Evolutionary conservation across 164 flowering plant genomes (phyloP), one percentile per base, ranked within the genome.

Genomic region (Buxus sempervirens): DNA sequence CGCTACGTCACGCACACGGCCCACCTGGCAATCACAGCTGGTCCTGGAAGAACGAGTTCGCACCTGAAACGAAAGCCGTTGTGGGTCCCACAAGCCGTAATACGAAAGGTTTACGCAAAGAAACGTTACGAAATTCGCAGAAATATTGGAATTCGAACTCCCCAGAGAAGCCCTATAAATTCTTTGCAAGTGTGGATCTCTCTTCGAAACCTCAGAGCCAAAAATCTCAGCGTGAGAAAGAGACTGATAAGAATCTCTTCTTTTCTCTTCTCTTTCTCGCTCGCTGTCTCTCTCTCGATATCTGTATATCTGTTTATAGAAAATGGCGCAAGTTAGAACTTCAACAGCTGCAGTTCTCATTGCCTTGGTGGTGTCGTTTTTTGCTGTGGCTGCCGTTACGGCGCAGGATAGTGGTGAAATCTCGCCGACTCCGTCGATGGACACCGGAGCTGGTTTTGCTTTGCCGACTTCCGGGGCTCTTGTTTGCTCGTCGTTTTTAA

Each of bases 361-460:
- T 45, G 51, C 53, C 4, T 18, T 66, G 68, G 28, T 58, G 9
- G 22, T 66, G 63, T 9, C 28, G 6, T 36, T 62, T 26, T 38
- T 36, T 4, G 45, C 0, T 38, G 23, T 64, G 21, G 20, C 61
- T 10, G 51, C 38, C n/a, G 58, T 42, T 45, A 53, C 45, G 62
- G 72, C 65, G 20, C 72, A 69, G 28, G 62, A 21, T 14, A 9
- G 14, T 23, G 60, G 2, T 9, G 60, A 1, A 7, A 67, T 57
- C n/a, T 27, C 78, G 9, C 76, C 75, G 0, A 20, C 73, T 9
- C 77, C 73, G 14, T 57, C 62, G 0, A 23, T 65, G 55, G 70
- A 54, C 4, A 23, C 75, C 20, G 80, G 80, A 61, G 73, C 54
- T 56, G 80, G 71, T 28, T 48, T 68, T 48, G 21, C 65, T 41